These are phyloP conservation scores for Candida dajiaensis DNA, from an alignment of 805 yeast genomes.

Conservation along the genomic window DNA sequence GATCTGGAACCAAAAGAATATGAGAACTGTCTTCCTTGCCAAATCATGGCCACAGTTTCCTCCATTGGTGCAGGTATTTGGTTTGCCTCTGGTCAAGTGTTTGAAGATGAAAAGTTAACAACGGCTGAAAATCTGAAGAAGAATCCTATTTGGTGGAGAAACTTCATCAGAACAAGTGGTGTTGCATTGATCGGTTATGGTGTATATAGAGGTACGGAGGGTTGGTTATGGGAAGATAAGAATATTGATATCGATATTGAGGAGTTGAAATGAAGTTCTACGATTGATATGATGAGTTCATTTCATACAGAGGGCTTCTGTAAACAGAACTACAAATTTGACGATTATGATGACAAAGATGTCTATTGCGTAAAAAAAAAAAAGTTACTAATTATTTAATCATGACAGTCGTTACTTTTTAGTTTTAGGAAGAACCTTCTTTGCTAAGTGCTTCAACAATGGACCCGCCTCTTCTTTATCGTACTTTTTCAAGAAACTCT, in stretches of 20 bases:
- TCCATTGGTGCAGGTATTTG: slow-evolving; percentile 59
- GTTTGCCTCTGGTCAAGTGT: slow-evolving; percentile 50
- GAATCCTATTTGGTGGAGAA: slow-evolving; percentile 61
- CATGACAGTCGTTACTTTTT: neutral
- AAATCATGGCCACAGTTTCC: slow-evolving; percentile 54
- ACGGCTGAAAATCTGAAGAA: slow-evolving; percentile 27
- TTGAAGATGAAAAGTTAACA: slow-evolving; percentile 35
- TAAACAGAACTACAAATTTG: neutral
- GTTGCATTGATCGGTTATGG: slow-evolving; percentile 51
- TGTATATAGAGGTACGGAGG: slow-evolving; percentile 57
- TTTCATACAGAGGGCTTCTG: no score
- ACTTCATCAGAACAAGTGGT: slow-evolving; percentile 47
- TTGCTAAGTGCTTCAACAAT: slow-evolving; percentile 38
- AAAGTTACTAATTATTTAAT: neutral
- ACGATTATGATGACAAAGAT: neutral
- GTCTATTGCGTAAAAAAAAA: neutral
- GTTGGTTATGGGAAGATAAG: slow-evolving; percentile 41
- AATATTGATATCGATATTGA: neutral
- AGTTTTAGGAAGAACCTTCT: slow-evolving; percentile 21
- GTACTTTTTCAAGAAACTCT: slow-evolving; percentile 25
- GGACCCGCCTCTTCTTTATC: slow-evolving; percentile 27
- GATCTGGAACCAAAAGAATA: slow-evolving; percentile 33
- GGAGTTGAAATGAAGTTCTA: neutral
- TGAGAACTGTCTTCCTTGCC: slow-evolving; percentile 63
- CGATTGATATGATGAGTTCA: neutral